Evolutionary conservation across 2,329 filamentous ascomycete genomes (phyloP).

Genomic region (Verticillium longisporum): DNA sequence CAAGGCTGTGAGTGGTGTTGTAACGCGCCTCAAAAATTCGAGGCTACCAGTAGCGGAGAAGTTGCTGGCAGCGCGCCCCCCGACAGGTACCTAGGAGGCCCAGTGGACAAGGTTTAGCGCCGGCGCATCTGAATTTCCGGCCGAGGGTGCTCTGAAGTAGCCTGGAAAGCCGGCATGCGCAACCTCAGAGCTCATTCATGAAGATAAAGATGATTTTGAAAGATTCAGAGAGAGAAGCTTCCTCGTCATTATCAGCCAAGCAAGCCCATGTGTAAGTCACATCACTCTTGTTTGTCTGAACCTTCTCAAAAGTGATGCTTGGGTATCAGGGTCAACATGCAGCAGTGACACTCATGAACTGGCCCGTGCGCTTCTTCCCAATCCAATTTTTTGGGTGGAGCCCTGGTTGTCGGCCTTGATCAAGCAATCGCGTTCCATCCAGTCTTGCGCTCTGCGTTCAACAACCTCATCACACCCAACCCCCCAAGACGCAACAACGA

Average conservation of each 20-base stretch:
- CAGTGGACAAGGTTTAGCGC: constrained; percentile 1
- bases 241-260: no score
- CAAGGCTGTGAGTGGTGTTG: not conserved
- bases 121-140: not conserved
- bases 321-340: not conserved
- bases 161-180: no score
- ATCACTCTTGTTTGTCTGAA: no score
- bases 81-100: not conserved
- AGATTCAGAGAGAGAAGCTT: no score
- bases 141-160: not conserved
- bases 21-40: not conserved
- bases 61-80: not conserved
- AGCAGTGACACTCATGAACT: not conserved
- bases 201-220: no score
- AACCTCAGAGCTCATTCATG: no score
- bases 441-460: not conserved
- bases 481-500: not conserved
- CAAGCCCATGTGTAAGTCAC: no score
- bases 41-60: not conserved
- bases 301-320: not conserved
- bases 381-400: not conserved
- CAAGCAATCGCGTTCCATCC: not conserved
- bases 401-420: not conserved
- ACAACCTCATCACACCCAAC: not conserved
- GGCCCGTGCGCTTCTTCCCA: not conserved